These are phyloP conservation scores for Rhodotorula sp. DNA, from an alignment of 1,284 basidiomycete species.

Conservation along the genomic window DNA sequence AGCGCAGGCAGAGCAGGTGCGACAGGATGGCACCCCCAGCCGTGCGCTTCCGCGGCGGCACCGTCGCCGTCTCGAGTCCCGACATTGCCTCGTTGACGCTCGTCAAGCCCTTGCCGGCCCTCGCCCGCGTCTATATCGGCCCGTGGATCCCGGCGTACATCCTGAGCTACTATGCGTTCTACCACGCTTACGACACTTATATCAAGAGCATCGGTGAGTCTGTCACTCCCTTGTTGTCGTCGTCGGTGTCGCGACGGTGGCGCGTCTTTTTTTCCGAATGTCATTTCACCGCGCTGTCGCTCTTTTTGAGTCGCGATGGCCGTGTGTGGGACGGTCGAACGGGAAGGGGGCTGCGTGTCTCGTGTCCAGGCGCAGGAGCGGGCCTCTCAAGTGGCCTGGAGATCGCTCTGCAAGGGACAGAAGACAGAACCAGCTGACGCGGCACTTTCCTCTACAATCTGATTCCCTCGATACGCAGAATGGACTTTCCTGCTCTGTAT, in stretches of 20 bases:
- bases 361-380: too few species aligned
- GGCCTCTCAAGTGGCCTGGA: too few species aligned
- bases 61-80: slow-evolving; percentile 68
- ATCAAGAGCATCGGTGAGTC: slow-evolving; percentile 36
- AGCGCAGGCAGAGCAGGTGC: not conserved
- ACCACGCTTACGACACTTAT: slow-evolving; percentile 56
- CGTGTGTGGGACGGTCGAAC: too few species aligned
- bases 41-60: slow-evolving; percentile 20
- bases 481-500: slow-evolving; percentile 81
- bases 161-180: slow-evolving; percentile 85
- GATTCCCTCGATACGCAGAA: slow-evolving; percentile 6
- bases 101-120: slow-evolving; percentile 72
- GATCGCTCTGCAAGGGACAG: too few species aligned
- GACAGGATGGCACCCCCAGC: not conserved
- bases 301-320: too few species aligned
- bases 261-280: too few species aligned
- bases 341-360: too few species aligned
- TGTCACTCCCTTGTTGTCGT: not conserved
- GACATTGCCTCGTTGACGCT: slow-evolving; percentile 81
- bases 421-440: not conserved
- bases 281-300: too few species aligned
- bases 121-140: slow-evolving; percentile 74
- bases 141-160: slow-evolving; percentile 71
- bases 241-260: not conserved
- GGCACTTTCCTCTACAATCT: not conserved